A percentile compares a stretch with the other conserved stretches of the same genome.
Conservation (phyloP, 2,329 filamentous ascomycete genomes). For the Metarhizium brunneum region DNA sequence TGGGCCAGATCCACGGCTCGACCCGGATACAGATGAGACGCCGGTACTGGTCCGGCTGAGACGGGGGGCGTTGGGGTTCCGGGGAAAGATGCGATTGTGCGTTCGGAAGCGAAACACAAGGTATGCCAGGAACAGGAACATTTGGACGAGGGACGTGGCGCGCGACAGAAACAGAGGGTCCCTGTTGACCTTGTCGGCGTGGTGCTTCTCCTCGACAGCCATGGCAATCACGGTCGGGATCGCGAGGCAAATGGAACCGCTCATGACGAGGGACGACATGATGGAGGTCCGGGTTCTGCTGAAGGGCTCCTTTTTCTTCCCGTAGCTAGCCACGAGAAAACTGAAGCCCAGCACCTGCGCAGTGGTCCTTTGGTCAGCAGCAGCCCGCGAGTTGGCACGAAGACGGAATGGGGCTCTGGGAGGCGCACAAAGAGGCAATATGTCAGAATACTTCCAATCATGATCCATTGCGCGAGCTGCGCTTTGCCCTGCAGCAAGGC, state of each 20-base stretch:
- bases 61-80: background rate
- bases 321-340: conserved; percentile 10
- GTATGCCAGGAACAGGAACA: conserved; percentile 9
- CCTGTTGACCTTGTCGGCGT: background rate
- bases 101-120: conserved; percentile 10
- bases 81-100: conserved; percentile 8
- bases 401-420: background rate
- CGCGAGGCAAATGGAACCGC: conserved; percentile 9
- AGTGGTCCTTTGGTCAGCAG: background rate
- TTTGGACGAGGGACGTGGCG: conserved; percentile 7
- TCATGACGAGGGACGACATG: conserved; percentile 11
- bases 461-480: conserved; percentile 6
- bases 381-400: background rate
- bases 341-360: conserved; percentile 8
- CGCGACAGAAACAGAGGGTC: conserved; percentile 9
- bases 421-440: conserved; percentile 5
- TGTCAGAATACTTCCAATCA: conserved; percentile 10
- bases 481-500: background rate
- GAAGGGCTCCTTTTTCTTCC: conserved; percentile 9
- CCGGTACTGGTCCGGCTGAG: background rate
- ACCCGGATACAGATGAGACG: background rate
- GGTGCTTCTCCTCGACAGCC: conserved; percentile 1
- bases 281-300: conserved; percentile 9
- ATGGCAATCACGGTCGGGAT: conserved; percentile 9
- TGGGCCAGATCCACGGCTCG: background rate